Conservation (phyloP, 139 green algal genomes). For the Chlamydomonas sp. region DNA sequence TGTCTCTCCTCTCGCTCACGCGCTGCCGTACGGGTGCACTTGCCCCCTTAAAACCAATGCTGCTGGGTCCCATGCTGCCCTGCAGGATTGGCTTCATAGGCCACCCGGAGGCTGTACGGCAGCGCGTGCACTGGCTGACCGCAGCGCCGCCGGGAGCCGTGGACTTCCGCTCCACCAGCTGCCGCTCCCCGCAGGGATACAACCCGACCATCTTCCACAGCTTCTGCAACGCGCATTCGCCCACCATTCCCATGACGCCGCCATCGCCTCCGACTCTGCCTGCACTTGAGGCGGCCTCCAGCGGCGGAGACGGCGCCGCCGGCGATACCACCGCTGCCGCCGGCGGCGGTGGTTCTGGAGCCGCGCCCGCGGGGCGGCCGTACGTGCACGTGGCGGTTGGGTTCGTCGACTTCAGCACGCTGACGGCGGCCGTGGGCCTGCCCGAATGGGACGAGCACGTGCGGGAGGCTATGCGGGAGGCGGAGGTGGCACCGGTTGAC, state of each 20-base stretch:
- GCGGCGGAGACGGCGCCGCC: no score
- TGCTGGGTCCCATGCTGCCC: no score
- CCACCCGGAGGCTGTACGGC: no score
- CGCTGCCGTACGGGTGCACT: no score
- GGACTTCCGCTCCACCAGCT: not conserved
- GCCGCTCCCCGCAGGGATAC: not conserved
- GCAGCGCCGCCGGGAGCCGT: slow-evolving; percentile 15
- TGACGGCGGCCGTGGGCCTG: slow-evolving; percentile 36
- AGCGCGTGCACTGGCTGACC: slow-evolving; percentile 37
- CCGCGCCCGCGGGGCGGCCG: no score
- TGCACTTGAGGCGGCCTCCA: no score
- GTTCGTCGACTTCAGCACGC: slow-evolving; percentile 56
- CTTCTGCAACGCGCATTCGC: slow-evolving; percentile 3
- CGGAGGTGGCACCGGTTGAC: not conserved
- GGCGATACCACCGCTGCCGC: not conserved
- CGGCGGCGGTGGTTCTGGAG: no score
- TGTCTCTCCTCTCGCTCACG: no score
- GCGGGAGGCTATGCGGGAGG: not conserved
- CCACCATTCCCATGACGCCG: slow-evolving; percentile 5
- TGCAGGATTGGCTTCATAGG: no score
- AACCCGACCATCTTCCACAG: slow-evolving; percentile 21
- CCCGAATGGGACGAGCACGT: slow-evolving; percentile 15
- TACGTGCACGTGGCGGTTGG: slow-evolving; percentile 63
- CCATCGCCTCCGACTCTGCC: no score
- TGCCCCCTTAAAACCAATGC: no score